Base-by-base conservation (phyloP, 371 early-diverging fungal species). In the Apophysomyces ossiformis region DNA sequence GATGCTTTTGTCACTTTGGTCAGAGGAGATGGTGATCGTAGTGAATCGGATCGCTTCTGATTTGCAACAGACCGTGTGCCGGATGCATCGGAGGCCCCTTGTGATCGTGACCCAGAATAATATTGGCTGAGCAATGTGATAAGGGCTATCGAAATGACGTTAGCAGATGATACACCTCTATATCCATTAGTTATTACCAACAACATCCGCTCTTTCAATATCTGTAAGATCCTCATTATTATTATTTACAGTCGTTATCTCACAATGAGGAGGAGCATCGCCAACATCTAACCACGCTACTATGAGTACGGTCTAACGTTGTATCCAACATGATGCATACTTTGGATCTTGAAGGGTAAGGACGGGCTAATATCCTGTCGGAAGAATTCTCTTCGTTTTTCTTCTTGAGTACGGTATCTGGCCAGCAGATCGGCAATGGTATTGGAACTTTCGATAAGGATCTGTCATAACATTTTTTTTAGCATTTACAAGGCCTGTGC, bases 381-480 rank as follows among this genome's bases (percentile, higher is more conserved):
- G 68, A 92, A 93, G 1, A 73, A 74, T 21, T 88, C 89, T 16
- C 92, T 78, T 38, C 91, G 73, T 13, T 78, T 74, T 63, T 88
- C 85, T 67, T 93, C 93, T 60, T 77, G 67, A 3, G 74, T 69
- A 36, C 86, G 77, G 64, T 87, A 89, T 37, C 77, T 75, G 4
- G 84, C 79, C 70, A 93, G 71, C 37, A 89, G 69, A 60, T 91
- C 91, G 5, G 89, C 87, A 64, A 92, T 71, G 7, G 84, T 76
- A 44, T 80, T 83, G 0, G 88, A 85, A 60, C 89, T 85, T 63
- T 74, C 69, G 8, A 87, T 50, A 39, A 92, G 77, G 1, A 86
- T 64, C 76, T 84, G 65, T 26, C 8, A 12, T 47, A 26, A 9
- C 57, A 26, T 18, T 39, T 43, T 6, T n/a, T n/a, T 56, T 37